Evolutionary conservation across 805 yeast species (phyloP), one percentile per base, ranked within the genome.

Genomic region (Tetrapisispora arboricola): DNA sequence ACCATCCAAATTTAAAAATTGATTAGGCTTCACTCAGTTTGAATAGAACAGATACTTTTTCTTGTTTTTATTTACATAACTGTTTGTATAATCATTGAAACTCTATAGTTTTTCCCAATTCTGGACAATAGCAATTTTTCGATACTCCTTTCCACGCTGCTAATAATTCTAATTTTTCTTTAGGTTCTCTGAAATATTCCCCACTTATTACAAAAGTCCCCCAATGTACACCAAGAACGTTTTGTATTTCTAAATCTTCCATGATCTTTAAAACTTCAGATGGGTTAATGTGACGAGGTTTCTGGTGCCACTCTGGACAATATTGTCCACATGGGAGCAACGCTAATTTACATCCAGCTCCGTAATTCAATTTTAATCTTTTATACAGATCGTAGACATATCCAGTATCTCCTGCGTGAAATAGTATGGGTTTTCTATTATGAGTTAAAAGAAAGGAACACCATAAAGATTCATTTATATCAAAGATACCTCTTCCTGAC

Each of bases 361-460:
- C 94, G 54, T 70, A 80, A 22, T 68, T 72, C 29, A 70, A 60
- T 2, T 80, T 75, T 21, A 90, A 80, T n/a, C 75, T 66, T 12
- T 67, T 64, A 60, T 84, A 88, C 37, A 90, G 61, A 24, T 77
- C 94, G 26, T 70, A 53, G n/a, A 80, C 77, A 57, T 84, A 90
- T 0, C 97, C 97, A 0, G 96, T 85, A 55, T 90, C 97, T 10
- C 97, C 97, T 15, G 90, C 94, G 60, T 90, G 97, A 67, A 78
- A 90, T 33, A 88, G 65, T 1, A 87, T 55, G 0, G 95, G 84
- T 49, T 75, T 68, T 0, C 78, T 80, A 47, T 84, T 73, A 43
- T 76, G 73, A 39, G 77, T 66, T 9, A 90, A 57, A 49, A 90
- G 54, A 53, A 80, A 90, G 0, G 96, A 85, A 51, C 95, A 84